phyloP scores from a whole-genome alignment of 163 green algal species.

The Scenedesmus sp. region DNA sequence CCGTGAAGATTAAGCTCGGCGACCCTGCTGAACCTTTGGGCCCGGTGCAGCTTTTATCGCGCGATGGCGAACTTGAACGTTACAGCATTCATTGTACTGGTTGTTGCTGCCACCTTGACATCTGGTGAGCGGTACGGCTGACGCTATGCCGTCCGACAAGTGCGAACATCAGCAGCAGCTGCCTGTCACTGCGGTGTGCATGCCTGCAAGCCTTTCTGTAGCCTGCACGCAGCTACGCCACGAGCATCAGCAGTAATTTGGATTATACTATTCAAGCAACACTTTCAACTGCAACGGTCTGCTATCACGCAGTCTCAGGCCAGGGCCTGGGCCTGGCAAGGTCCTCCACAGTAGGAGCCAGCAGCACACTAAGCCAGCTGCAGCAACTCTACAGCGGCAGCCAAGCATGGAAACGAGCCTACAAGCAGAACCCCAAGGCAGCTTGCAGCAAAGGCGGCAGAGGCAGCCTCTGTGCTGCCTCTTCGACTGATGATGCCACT shows the following conservation, averaged over 20 bases:
- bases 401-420: neutral
- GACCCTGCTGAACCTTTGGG: neutral
- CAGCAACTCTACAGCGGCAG: slow-evolving; percentile 23
- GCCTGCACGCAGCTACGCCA: neutral
- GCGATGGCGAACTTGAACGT: neutral
- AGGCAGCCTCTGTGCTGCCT: neutral
- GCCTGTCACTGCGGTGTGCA: neutral
- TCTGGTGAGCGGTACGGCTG: neutral
- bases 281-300: neutral
- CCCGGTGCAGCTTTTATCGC: no score
- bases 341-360: neutral
- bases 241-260: no score
- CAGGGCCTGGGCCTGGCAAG: neutral
- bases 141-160: neutral
- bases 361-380: neutral
- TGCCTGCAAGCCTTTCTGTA: neutral
- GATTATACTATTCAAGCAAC: neutral
- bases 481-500: neutral
- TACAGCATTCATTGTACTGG: neutral
- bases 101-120: neutral
- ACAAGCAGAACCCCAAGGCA: neutral
- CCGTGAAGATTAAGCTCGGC: neutral
- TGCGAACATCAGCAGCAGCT: neutral
- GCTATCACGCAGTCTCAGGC: neutral
- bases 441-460: slow-evolving; percentile 1